Base-by-base conservation (phyloP, 106 monocot species). In the Dendrobium chrysotoxum region DNA sequence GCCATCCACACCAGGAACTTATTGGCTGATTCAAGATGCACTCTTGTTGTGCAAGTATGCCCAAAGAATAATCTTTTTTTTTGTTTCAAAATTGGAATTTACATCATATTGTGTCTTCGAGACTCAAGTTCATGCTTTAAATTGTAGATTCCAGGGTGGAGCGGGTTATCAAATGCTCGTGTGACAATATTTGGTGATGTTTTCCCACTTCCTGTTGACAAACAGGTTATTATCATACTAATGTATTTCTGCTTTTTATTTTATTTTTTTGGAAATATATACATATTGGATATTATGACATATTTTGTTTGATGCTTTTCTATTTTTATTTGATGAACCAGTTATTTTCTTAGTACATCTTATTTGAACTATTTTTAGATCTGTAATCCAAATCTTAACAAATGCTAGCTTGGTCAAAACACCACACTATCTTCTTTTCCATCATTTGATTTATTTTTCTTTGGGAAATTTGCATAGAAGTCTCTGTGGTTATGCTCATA, bases 151-250 rank as follows among this genome's bases (percentile, higher is more conserved):
- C 98, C 98, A 81, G 98, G 98, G 80, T 98, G 98, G 95, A 98
- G 92, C 86, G 92, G 89, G n/a, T 80, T 98, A 66, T 95, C 98
- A 84, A 98, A 98, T 92, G 98, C 98, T 42, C 98, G 98, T 81
- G 94, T 98, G 5, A 98, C 98, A 39, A 92, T 98, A 53, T 98
- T 98, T 83, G 98, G 98, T 81, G 95, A 98, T 86, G 72, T 93
- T 78, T 26, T 87, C 16, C 97, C 98, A 23, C 81, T 98, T 13
- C 87, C 91, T 65, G 86, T 79, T 80, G 91, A 95, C 2, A 82
- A 87, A 71, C 96, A 97, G 90, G 96, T 97, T 84, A 28, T 5
- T 79, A 40, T 54, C 53, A 79, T 35, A 23, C 53, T 41, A 15
- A 55, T n/a, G 75, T 20, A 20, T 71, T 64, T 68, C 75, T 47